Evolutionary conservation across 345 rosid genomes (phyloP).

Genomic region (Ceriops tagal): DNA sequence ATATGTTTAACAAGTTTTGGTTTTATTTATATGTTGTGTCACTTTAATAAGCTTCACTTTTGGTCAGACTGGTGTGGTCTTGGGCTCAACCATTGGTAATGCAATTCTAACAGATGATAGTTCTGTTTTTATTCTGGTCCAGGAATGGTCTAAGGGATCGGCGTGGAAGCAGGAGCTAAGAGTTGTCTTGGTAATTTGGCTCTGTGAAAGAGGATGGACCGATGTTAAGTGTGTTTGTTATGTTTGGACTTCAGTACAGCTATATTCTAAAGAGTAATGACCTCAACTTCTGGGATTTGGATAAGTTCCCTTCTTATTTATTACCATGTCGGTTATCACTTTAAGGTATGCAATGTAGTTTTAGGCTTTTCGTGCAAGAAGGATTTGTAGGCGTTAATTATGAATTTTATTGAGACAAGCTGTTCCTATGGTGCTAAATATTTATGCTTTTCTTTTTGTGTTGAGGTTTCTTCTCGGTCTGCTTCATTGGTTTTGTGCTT

Average conservation of each 20-base stretch:
- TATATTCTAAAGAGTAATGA: constrained; percentile 56
- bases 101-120: neutral
- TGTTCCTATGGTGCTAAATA: constrained; percentile 48
- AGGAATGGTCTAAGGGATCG: constrained; percentile 83
- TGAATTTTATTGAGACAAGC: constrained; percentile 31
- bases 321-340: constrained; percentile 43
- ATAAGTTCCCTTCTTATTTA: constrained; percentile 61
- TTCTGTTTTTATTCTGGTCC: constrained; percentile 23
- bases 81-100: neutral
- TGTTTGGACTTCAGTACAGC: constrained; percentile 57
- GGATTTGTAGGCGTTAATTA: constrained; percentile 27
- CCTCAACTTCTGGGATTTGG: constrained; percentile 62
- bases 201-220: constrained; percentile 24
- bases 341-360: constrained; percentile 36
- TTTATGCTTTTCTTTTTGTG: constrained; percentile 59
- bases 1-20: no score
- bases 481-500: constrained; percentile 84
- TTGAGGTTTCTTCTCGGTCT: constrained; percentile 92
- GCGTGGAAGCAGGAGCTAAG: constrained; percentile 92
- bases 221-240: constrained; percentile 54
- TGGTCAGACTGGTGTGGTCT: no score
- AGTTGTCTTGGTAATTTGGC: constrained; percentile 19
- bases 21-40: no score
- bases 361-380: constrained; percentile 27
- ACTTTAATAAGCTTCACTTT: no score